These are phyloP conservation scores for Volutella citrinella DNA, from an alignment of 2,329 filamentous ascomycete species.

Conservation along the genomic window DNA sequence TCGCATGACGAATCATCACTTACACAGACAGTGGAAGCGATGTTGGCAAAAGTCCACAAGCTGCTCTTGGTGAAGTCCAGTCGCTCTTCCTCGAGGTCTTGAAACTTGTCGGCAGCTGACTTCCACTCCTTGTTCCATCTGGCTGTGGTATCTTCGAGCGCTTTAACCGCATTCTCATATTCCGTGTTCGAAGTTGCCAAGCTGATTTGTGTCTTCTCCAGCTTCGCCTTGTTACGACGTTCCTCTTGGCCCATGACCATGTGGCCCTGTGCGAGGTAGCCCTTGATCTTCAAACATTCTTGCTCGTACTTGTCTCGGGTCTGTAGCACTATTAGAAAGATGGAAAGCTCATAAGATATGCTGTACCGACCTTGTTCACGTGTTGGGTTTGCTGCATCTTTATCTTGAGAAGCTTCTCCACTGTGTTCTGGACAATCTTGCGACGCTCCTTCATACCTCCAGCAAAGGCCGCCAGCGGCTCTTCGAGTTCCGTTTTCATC, in stretches of 20 bases:
- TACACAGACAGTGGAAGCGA: conserved; percentile 94
- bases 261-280: conserved; percentile 95
- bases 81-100: conserved; percentile 95
- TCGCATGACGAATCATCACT: conserved; percentile 97
- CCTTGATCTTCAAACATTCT: conserved; percentile 97
- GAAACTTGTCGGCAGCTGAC: conserved; percentile 95
- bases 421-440: conserved; percentile 92
- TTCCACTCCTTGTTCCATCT: conserved; percentile 99
- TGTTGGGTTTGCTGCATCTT: conserved; percentile 88
- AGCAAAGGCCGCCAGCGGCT: conserved; percentile 85
- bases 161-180: conserved; percentile 90
- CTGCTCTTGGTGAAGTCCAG: conserved; percentile 98
- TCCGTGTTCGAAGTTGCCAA: conserved; percentile 87
- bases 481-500: conserved; percentile 95
- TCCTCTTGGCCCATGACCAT: conserved; percentile 99
- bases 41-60: conserved; percentile 96
- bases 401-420: conserved; percentile 89
- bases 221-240: conserved; percentile 96
- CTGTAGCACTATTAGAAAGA: conserved; percentile 37
- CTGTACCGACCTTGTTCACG: conserved; percentile 76
- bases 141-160: conserved; percentile 89
- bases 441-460: conserved; percentile 94
- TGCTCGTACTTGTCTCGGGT: conserved; percentile 94
- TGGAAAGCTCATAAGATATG: accelerated
- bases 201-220: conserved; percentile 98